phyloP scores from a whole-genome alignment of 2,329 filamentous ascomycete species.

The Trichophyton rubrum region DNA sequence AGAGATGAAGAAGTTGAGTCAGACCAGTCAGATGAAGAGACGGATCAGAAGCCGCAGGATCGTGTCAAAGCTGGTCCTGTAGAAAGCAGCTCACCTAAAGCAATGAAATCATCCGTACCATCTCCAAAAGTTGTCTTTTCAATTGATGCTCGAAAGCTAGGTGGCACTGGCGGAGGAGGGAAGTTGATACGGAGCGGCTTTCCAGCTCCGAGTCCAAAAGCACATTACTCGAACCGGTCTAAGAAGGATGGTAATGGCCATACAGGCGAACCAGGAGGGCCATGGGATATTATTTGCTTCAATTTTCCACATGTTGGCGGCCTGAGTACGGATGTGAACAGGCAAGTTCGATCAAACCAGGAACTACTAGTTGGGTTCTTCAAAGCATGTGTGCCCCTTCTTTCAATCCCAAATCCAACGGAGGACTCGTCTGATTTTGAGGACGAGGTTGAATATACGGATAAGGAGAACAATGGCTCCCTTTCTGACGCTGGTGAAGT shows the following conservation, averaged over 20 bases:
- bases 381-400: slow-evolving; percentile 31
- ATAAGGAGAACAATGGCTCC: slow-evolving; percentile 9
- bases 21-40: slow-evolving; percentile 1
- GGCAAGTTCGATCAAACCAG: slow-evolving; percentile 88
- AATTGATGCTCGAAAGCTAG: slow-evolving; percentile 34
- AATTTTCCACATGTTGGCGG: slow-evolving; percentile 97
- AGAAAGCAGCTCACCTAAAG: not conserved
- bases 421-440: slow-evolving; percentile 14
- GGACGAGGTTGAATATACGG: not conserved
- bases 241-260: not conserved
- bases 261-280: slow-evolving; percentile 18
- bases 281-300: slow-evolving; percentile 73
- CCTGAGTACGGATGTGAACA: slow-evolving; percentile 80
- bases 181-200: slow-evolving; percentile 35
- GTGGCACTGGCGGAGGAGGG: slow-evolving; percentile 23
- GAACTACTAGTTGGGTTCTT: slow-evolving; percentile 40
- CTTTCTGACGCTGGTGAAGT: slow-evolving; percentile 15
- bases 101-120: not conserved
- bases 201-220: slow-evolving; percentile 6
- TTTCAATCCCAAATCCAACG: slow-evolving; percentile 21
- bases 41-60: not conserved
- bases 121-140: slow-evolving; percentile 29
- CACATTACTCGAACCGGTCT: not conserved
- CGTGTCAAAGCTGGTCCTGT: not conserved
- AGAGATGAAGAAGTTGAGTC: slow-evolving; percentile 9